Base-by-base conservation (phyloP, 768 basidiomycete genomes). In the Amanita polypyramis region DNA sequence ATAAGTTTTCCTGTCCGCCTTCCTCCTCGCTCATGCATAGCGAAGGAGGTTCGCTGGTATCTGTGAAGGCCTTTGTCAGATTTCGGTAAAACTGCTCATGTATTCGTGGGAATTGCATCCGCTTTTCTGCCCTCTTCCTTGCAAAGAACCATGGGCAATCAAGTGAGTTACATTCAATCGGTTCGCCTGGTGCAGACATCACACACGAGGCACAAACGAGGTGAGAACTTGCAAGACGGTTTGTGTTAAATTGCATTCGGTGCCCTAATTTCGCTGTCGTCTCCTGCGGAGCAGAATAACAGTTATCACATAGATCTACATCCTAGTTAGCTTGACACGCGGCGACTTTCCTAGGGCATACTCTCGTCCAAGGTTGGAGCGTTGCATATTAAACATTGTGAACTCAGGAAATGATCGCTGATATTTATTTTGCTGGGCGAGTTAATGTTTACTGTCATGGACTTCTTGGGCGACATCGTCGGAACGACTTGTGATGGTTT, bases 81-180 rank as follows among this genome's bases (percentile, higher is more conserved):
- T 21, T 11, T 27, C 14, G 44, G 15, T 45, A 45, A 75, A 50
- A 33, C 30, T 65, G 62, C 40, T 60, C 47, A 32, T 70, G 58
- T n/a, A 62, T 53, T 11, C 57, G 60, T 21, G 70, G 53, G 46
- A 67, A 62, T 30, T 67, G 66, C 38, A 65, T 54, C 45, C 65
- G 66, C 20, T 60, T 59, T 43, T 82, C 79, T 4, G 73, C 68
- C 55, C 77, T 81, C 51, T 74, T 76, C 30, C 89, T 70, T 25
- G 82, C 75, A 55, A 79, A 96, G 29, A 92, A 62, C 79, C 88
- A 85, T 0, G 83, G 76, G 60, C 94, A 98, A 58, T 96, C 92
- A 39, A 88, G 66, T 6, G 88, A 90, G 56, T 85, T 80, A 63
- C 94, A 98, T 29, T 74, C 62, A 39, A 82, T 74, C 0, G 74